Evolutionary conservation across 345 rosid species (phyloP), one percentile per base, ranked within the genome.

Genomic region (Erodium maritimum): DNA sequence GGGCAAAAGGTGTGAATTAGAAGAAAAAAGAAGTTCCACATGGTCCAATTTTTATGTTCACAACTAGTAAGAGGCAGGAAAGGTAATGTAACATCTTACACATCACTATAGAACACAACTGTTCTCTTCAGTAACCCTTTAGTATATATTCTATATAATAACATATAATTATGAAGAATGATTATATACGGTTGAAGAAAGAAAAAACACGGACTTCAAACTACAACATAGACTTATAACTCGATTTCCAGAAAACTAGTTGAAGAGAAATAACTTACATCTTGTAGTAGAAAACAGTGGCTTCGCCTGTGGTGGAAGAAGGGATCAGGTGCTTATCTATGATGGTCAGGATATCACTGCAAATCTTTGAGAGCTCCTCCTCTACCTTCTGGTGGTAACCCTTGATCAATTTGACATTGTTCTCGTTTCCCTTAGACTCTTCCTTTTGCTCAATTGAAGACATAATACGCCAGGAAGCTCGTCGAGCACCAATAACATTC

Each of bases 381-480:
- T 60, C 63, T 5, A 60, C 54, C 53, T 60, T 60, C 55, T 60
- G 63, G 16, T 55, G 63, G 37, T 60, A 60, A 46, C 63, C 63
- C 53, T 22, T 60, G 19, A 60, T 60, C 63, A 48, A 25, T n/a
- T 48, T 50, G 23, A 60, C 63, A 24, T 60, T 60, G 54, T 46
- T 23, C 11, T 60, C 63, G 46, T 60, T 60, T 24, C 63, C 63
- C 48, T 50, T 60, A 18, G 63, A 60, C 53, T 60, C 63, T 51
- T 60, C 63, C 63, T 60, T 60, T 10, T 60, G 63, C 33, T 60
- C 63, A n/a, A 60, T 60, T 14, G 63, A 60, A 5, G 63, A 60
- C 63, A 60, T 48, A 50, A 60, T 60, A 21, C 63, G 46, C 63
- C 63, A 60, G n/a, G 63, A 60, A 20, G 63, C 63, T 46, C 63